These are phyloP conservation scores for Bruguiera gymnorhiza DNA, from an alignment of 345 rosid species.

Conservation along the genomic window DNA sequence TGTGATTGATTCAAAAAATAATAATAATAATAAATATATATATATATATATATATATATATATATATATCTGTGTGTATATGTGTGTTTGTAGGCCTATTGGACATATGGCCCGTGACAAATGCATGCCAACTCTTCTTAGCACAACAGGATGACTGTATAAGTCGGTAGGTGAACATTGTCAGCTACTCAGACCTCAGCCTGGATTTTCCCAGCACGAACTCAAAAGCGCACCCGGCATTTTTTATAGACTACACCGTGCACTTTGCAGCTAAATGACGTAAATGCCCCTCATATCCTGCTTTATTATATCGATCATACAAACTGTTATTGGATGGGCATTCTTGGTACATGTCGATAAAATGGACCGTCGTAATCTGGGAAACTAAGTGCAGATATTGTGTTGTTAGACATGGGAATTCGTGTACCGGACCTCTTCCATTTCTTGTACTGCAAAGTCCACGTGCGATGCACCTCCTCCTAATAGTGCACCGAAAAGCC, in stretches of 20 bases:
- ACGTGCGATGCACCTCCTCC: slow-evolving; percentile 39
- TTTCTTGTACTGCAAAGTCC: slow-evolving; percentile 22
- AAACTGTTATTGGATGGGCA: background rate
- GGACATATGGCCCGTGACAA: too few species aligned
- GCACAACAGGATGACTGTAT: too few species aligned
- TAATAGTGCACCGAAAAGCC: slow-evolving; percentile 2
- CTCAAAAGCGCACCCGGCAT: background rate
- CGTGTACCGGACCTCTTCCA: background rate
- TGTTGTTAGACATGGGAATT: background rate
- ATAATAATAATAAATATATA: too few species aligned
- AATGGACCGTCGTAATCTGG: background rate
- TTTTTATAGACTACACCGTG: background rate
- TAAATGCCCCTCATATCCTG: background rate
- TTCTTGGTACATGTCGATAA: background rate
- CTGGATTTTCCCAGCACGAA: background rate
- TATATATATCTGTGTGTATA: too few species aligned
- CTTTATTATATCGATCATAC: too few species aligned
- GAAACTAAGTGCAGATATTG: background rate
- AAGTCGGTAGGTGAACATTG: slow-evolving; percentile 21
- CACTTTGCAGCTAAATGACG: background rate
- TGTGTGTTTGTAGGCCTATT: too few species aligned
- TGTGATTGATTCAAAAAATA: too few species aligned
- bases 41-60: too few species aligned
- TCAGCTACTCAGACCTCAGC: slow-evolving; percentile 1
- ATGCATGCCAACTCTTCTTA: too few species aligned